Conservation (phyloP, 495 filamentous ascomycete species). For the Annulohypoxylon bovei region DNA sequence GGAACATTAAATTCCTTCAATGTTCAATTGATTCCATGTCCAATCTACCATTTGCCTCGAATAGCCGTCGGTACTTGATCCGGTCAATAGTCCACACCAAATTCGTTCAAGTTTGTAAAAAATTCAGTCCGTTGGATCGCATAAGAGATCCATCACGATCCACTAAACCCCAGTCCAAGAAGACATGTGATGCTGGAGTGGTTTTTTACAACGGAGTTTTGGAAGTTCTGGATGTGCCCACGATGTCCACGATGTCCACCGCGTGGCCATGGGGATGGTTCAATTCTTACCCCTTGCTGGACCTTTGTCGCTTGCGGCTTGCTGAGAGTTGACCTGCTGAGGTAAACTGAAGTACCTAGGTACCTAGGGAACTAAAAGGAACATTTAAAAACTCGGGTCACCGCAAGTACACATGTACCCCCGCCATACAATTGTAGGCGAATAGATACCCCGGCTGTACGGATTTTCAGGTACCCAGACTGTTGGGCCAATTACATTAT, state of each 20-base stretch:
- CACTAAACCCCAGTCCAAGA: constrained; percentile 38
- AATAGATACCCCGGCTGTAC: constrained; percentile 26
- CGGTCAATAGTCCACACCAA: constrained; percentile 23
- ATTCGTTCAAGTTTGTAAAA: constrained; percentile 29
- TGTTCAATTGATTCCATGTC: background rate
- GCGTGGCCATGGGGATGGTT: constrained; percentile 10
- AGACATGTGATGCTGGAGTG: constrained; percentile 40
- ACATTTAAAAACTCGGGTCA: constrained; percentile 38
- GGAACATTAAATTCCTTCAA: background rate
- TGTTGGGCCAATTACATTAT: constrained; percentile 40
- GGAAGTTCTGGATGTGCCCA: constrained; percentile 26
- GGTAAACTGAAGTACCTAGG: no score
- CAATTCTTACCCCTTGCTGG: constrained; percentile 6
- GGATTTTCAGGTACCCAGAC: constrained; percentile 50
- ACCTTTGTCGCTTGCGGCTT: background rate
- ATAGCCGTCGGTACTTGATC: constrained; percentile 42
- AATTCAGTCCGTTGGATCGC: constrained; percentile 38
- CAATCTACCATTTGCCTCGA: constrained; percentile 17
- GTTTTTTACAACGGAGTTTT: constrained; percentile 24
- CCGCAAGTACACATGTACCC: constrained; percentile 34
- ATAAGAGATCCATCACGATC: constrained; percentile 42
- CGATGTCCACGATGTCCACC: constrained; percentile 9
- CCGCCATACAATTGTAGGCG: constrained; percentile 9
- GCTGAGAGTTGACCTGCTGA: background rate
- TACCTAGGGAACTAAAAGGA: constrained; percentile 1